These are phyloP conservation scores for Pseudogymnoascus verrucosus DNA, from an alignment of 2,329 filamentous ascomycete species.

Conservation along the genomic window DNA sequence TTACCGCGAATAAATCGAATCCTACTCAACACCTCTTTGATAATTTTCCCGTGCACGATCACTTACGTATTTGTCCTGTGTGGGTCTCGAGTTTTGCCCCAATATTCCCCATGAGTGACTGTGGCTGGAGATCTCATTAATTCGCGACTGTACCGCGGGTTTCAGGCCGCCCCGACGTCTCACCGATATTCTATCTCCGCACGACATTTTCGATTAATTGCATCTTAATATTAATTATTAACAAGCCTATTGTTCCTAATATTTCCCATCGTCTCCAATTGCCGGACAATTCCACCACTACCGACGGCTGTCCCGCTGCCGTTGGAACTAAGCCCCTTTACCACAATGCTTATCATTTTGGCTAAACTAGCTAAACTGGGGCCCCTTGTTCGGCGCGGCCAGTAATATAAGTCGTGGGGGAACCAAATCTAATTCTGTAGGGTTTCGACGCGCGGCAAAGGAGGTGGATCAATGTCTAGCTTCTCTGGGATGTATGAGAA, in stretches of 20 bases:
- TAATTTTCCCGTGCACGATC: slow-evolving; percentile 1
- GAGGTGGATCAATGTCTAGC: neutral
- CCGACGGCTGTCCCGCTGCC: neutral
- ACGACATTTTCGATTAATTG: neutral
- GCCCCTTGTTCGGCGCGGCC: neutral
- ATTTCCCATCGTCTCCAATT: neutral
- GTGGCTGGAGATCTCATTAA: neutral
- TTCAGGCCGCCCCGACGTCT: neutral
- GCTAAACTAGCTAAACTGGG: neutral
- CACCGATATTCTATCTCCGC: neutral
- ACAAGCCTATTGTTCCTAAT: neutral
- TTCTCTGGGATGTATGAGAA: neutral
- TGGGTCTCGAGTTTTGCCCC: neutral
- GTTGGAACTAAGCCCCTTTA: neutral
- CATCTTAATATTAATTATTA: neutral
- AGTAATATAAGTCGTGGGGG: neutral
- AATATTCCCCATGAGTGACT: neutral
- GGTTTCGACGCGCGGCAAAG: neutral
- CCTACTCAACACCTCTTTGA: neutral
- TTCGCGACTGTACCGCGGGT: neutral
- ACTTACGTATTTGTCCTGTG: neutral
- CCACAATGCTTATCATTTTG: neutral
- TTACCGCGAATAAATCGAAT: neutral
- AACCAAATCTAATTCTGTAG: neutral
- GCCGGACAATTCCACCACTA: neutral